These are phyloP conservation scores for Thymus quinquecostatus DNA, from an alignment of 257 asterid genomes.

Conservation along the genomic window DNA sequence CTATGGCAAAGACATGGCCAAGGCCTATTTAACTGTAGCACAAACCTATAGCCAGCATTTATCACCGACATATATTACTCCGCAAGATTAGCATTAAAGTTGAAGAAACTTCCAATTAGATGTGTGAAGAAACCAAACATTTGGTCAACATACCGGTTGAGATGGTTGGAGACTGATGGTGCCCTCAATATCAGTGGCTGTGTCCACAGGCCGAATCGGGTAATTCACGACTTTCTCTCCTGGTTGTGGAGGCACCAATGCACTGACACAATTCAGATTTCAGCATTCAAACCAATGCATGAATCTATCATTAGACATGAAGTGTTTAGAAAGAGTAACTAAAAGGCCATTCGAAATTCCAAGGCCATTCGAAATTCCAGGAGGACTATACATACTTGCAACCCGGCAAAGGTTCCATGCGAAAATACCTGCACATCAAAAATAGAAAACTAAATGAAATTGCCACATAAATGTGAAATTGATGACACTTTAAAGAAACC, in stretches of 20 bases:
- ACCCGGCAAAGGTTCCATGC: conserved; percentile 95
- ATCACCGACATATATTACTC: conserved; percentile 24
- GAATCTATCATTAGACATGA: conserved; percentile 16
- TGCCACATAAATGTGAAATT: conserved; percentile 3
- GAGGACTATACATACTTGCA: conserved; percentile 72
- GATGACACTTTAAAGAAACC: background rate
- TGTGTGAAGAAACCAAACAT: conserved; percentile 27
- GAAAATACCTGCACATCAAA: conserved; percentile 69
- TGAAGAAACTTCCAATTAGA: conserved; percentile 17
- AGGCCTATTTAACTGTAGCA: conserved; percentile 20
- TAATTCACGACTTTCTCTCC: conserved; percentile 92
- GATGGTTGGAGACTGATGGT: conserved; percentile 93
- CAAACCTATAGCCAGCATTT: conserved; percentile 8
- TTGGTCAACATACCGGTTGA: conserved; percentile 64
- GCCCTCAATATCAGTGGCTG: conserved; percentile 91
- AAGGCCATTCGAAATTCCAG: background rate
- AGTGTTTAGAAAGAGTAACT: conserved; percentile 9
- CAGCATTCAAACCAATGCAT: conserved; percentile 14
- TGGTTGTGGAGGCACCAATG: conserved; percentile 85
- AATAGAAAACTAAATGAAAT: conserved; percentile 21
- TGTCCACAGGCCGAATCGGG: conserved; percentile 94
- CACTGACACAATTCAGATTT: conserved; percentile 52
- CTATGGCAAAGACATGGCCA: conserved; percentile 10
- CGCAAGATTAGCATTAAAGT: conserved; percentile 11
- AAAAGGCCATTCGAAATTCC: background rate